These are phyloP conservation scores for Fusarium coicis DNA, from an alignment of 2,329 filamentous ascomycete species.

Conservation along the genomic window DNA sequence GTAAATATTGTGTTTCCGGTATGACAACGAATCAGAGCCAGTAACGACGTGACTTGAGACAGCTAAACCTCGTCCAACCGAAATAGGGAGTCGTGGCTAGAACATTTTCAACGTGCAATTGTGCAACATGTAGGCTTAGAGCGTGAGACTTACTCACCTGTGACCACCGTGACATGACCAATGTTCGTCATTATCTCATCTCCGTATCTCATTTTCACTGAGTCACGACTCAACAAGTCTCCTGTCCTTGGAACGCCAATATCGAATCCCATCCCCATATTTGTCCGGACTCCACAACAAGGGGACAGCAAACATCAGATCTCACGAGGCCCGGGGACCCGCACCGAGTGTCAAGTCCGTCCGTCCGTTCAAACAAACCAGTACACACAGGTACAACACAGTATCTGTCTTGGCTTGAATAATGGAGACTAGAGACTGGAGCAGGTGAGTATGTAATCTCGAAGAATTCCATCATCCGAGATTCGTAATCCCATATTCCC, in stretches of 20 bases:
- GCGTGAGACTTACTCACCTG: background rate
- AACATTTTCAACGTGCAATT: constrained; percentile 12
- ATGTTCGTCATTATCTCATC: constrained; percentile 17
- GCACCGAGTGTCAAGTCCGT: constrained; percentile 18
- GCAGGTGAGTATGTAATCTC: constrained; percentile 22
- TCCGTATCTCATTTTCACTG: constrained; percentile 16
- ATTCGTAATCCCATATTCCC: constrained; percentile 23
- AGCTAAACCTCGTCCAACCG: background rate
- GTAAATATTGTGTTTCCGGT: constrained; percentile 32
- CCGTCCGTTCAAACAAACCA: background rate
- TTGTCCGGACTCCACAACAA: constrained; percentile 25
- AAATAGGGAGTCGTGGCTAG: background rate
- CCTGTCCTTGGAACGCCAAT: constrained; percentile 17
- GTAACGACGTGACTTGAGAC: constrained; percentile 25
- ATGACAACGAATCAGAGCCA: constrained; percentile 7
- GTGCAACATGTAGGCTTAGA: background rate
- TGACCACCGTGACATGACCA: constrained; percentile 3
- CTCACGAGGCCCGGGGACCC: constrained; percentile 17
- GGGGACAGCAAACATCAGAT: constrained; percentile 27
- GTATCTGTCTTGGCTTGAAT: constrained; percentile 5
- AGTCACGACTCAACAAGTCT: constrained; percentile 17
- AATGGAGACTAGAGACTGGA: background rate
- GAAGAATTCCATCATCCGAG: constrained; percentile 21
- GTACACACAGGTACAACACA: background rate
- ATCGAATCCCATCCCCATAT: constrained; percentile 17